Evolutionary conservation across 78 protist genomes (phyloP), one percentile per base, ranked within the genome.

Genomic region (slime mould (Dictyostelium discoideum)): DNA sequence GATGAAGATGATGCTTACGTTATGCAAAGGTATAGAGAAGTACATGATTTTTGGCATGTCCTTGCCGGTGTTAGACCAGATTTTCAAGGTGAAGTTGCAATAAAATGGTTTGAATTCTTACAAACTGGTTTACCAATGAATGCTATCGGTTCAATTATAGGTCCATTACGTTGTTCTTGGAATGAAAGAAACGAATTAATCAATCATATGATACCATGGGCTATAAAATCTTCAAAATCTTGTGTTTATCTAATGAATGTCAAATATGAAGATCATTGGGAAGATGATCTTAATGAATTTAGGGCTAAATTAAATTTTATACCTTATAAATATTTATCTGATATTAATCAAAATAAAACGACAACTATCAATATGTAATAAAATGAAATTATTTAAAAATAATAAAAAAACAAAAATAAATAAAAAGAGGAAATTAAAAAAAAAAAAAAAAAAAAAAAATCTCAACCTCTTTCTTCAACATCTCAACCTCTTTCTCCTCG

Each of bases 1-100:
- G 97, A 97, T 24, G 96, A 67, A 2, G 98, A 97, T 54, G 96
- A 96, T 10, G 98, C 98, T 2, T 97, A 97, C 76, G 97, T 97
- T 6, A 97, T 97, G 98, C 85, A 44, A 57, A 60, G 98, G 4
- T 97, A 97, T 67, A 40, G 98, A 6, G 97, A 97, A 16, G 90
- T 84, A 18, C 98, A 97, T 65, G 98, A 97, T 85, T 57, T 97
- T 39, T 97, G 95, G 96, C 98, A 97, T 80, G 98, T 96, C 13
- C 40, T 97, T n/a, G 77, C 84, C 5, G 97, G 85, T 22, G 60
- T 96, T 73, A 84, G 74, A 18, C 79, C 97, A 3, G 60, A 37
- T 10, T 94, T 94, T 18, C 85, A 73, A n/a, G 98, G 98, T 42
- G 98, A 97, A 37, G 40, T 97, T 3, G 98, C 97, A 3, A 63